These are phyloP conservation scores for Backusella westeae DNA, from an alignment of 192 early-diverging fungal genomes.

Conservation along the genomic window DNA sequence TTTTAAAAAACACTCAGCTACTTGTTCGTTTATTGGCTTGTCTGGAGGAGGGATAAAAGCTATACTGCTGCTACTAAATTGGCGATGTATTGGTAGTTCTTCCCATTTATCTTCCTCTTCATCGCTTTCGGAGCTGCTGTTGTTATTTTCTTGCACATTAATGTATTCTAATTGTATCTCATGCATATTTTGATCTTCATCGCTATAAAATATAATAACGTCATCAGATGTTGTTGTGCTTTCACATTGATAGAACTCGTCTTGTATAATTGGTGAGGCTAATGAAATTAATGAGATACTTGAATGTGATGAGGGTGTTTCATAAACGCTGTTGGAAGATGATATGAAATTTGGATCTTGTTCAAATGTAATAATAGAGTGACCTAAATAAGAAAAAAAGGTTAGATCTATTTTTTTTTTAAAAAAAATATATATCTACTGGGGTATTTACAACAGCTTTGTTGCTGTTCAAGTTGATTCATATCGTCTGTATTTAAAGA, in stretches of 20 bases:
- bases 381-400: not conserved
- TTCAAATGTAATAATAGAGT: constrained; percentile 3
- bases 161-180: not conserved
- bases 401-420: not conserved
- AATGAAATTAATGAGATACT: not conserved
- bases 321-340: not conserved
- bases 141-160: not conserved
- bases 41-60: not conserved
- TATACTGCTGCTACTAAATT: not conserved
- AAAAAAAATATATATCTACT: not conserved
- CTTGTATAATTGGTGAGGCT: not conserved
- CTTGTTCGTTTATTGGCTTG: not conserved
- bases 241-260: not conserved
- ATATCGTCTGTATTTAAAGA: not conserved
- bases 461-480: not conserved
- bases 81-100: not conserved
- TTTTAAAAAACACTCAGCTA: not conserved
- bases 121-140: not conserved
- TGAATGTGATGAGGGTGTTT: not conserved
- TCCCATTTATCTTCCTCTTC: not conserved
- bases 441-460: not conserved
- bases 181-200: constrained; percentile 8
- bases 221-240: not conserved
- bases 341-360: not conserved
- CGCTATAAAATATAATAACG: not conserved